Percentiles rank a stretch among this genome's conserved stretches.
These are phyloP conservation scores for Acanthochlamys bracteata DNA, from an alignment of 106 monocot species.

Conservation along the genomic window DNA sequence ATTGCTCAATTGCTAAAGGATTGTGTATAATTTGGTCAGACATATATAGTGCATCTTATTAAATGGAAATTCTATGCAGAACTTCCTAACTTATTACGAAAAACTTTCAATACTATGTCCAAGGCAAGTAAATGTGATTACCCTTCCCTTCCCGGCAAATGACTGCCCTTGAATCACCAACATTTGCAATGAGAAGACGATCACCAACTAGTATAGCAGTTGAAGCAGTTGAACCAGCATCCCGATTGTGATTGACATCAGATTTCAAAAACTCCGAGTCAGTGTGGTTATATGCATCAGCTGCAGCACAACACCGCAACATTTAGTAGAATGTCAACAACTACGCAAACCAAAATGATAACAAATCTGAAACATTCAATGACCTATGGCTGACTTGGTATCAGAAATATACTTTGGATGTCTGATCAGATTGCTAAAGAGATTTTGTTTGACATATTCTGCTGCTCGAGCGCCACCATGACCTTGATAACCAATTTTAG, in stretches of 20 bases:
- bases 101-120: neutral
- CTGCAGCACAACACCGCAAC: slow-evolving; percentile 16
- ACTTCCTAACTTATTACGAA: too few relatives aligned
- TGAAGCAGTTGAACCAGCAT: slow-evolving; percentile 68
- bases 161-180: slow-evolving; percentile 63
- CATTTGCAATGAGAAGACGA: slow-evolving; percentile 57
- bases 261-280: slow-evolving; percentile 58
- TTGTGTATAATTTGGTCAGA: too few relatives aligned
- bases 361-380: neutral
- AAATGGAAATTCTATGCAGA: too few relatives aligned
- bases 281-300: slow-evolving; percentile 50
- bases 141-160: slow-evolving; percentile 57
- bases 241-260: slow-evolving; percentile 41
- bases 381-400: slow-evolving; percentile 72
- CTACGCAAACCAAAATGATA: too few relatives aligned
- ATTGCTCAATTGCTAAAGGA: too few relatives aligned
- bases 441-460: slow-evolving; percentile 60
- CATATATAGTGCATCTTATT: too few relatives aligned
- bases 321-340: neutral
- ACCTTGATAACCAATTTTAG: slow-evolving; percentile 21
- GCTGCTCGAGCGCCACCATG: slow-evolving; percentile 71
- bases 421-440: slow-evolving; percentile 66
- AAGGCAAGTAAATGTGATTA: slow-evolving; percentile 8
- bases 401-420: slow-evolving; percentile 61
- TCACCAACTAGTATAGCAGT: slow-evolving; percentile 63